Evolutionary conservation across 305 asterid genomes (phyloP), one percentile per base, ranked within the genome.

Genomic region (Rubia tinctorum): DNA sequence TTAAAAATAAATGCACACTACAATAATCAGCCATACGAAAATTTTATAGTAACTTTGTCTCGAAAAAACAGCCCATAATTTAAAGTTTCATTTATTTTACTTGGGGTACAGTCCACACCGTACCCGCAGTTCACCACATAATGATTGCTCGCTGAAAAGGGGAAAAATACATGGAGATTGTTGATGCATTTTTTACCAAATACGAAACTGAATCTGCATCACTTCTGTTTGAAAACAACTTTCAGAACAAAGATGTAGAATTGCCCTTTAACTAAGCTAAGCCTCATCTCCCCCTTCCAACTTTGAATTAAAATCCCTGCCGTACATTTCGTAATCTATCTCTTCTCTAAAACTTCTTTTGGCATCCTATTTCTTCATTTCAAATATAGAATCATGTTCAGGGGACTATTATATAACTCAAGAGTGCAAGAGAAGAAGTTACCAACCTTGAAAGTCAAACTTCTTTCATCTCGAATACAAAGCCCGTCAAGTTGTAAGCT

Each of bases 361-460:
- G 15, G n/a, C 27, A 20, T 56, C 25, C 23, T 56, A 3, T 20
- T 20, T 22, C 62, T 56, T 56, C 27, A n/a, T 51, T 18, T 14
- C 8, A 3, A 13, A 51, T 13, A 51, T 15, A 51, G 30, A 17
- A 56, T n/a, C 23, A 56, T 56, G 66, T 25, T 23, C 39, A 20
- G 66, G 10, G 66, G 22, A 11, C 15, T 60, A 8, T 60, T 12
- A 7, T 56, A 60, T 60, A 30, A 25, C 66, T 60, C 18, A 60
- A 25, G 40, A 60, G 15, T 60, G 66, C 66, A 60, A n/a, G 27
- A 12, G 66, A 60, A 25, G 66, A 60, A 25, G 12, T 10, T 60
- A 60, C 66, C 66, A 60, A 60, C 66, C 66, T 60, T 60, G 66
- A 60, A 60, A 60, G 66, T 60, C 66, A 60, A 60, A 60, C 30